These are phyloP conservation scores for Setaria italica DNA, from an alignment of 202 grass and related monocot species.

Conservation along the genomic window DNA sequence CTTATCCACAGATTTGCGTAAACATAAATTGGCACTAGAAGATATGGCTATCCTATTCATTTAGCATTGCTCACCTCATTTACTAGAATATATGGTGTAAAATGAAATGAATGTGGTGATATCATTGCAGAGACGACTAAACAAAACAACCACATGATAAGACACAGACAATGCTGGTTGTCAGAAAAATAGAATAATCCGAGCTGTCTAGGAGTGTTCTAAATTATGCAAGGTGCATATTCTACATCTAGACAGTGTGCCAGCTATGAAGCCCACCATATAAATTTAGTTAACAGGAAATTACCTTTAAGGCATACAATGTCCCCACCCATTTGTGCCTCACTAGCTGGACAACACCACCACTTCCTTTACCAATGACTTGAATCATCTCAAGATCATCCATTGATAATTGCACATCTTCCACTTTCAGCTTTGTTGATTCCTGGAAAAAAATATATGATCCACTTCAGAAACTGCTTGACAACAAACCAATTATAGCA, in stretches of 20 bases:
- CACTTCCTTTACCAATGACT: constrained; percentile 98
- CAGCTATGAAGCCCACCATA: not conserved
- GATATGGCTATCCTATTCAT: not conserved
- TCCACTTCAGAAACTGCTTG: not conserved
- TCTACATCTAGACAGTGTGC: not conserved
- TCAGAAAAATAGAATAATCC: not conserved
- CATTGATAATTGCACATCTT: constrained; percentile 83
- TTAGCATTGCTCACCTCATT: constrained; percentile 14
- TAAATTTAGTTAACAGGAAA: not conserved
- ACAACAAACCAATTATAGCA: not conserved
- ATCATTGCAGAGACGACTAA: not conserved
- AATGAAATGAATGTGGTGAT: not conserved
- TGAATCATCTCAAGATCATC: constrained; percentile 96
- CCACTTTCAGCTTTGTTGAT: constrained; percentile 70
- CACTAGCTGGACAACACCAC: constrained; percentile 89
- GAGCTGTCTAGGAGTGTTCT: not conserved
- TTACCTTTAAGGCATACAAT: constrained; percentile 93
- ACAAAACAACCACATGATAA: not conserved
- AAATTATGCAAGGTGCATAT: not conserved
- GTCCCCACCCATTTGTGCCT: constrained; percentile 90
- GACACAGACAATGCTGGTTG: not conserved
- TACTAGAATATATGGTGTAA: not conserved
- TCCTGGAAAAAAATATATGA: constrained; percentile 17
- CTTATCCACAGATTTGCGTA: not conserved
- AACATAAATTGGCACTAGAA: not conserved